These are phyloP conservation scores for Acidomyces sp. DNA, from an alignment of 495 filamentous ascomycete genomes.

Conservation along the genomic window DNA sequence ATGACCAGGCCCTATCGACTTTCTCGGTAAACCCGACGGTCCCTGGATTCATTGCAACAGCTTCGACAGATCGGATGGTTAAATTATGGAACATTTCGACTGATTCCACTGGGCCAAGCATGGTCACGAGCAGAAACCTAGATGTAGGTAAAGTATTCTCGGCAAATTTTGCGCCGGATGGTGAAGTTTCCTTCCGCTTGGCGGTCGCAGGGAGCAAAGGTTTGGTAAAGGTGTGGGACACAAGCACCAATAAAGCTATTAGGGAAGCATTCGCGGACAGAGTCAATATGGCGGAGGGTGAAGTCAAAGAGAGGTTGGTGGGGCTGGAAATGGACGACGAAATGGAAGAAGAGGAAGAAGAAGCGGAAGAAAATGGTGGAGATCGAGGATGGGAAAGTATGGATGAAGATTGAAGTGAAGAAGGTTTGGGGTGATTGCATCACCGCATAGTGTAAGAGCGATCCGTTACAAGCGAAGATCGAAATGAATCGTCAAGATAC, in stretches of 20 bases:
- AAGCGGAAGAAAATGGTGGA: conserved; percentile 28
- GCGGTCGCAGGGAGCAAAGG: conserved; percentile 94
- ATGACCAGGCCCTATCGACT: conserved; percentile 85
- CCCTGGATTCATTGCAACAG: conserved; percentile 84
- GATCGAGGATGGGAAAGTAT: conserved; percentile 72
- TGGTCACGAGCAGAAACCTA: conserved; percentile 83
- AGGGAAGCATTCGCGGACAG: conserved; percentile 69
- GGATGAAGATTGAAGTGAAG: conserved; percentile 60
- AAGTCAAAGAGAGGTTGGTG: conserved; percentile 63
- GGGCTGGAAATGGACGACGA: conserved; percentile 52
- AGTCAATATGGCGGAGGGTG: conserved; percentile 45
- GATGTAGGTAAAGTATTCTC: conserved; percentile 93
- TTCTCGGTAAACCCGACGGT: conserved; percentile 84
- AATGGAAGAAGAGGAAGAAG: conserved; percentile 38
- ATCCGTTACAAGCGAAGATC: too few relatives aligned
- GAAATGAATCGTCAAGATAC: too few relatives aligned
- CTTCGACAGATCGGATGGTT: conserved; percentile 81
- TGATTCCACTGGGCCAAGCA: conserved; percentile 34
- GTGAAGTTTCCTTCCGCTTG: conserved; percentile 77
- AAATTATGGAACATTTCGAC: conserved; percentile 90
- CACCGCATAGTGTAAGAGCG: too few relatives aligned
- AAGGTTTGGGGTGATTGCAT: too few relatives aligned
- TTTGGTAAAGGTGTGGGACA: conserved; percentile 89
- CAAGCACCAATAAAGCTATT: conserved; percentile 85
- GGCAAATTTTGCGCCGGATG: conserved; percentile 74